Evolutionary conservation across 352 stramenopile species (phyloP), one percentile per base, ranked within the genome.

Genomic region (Thraustotheca clavata): DNA sequence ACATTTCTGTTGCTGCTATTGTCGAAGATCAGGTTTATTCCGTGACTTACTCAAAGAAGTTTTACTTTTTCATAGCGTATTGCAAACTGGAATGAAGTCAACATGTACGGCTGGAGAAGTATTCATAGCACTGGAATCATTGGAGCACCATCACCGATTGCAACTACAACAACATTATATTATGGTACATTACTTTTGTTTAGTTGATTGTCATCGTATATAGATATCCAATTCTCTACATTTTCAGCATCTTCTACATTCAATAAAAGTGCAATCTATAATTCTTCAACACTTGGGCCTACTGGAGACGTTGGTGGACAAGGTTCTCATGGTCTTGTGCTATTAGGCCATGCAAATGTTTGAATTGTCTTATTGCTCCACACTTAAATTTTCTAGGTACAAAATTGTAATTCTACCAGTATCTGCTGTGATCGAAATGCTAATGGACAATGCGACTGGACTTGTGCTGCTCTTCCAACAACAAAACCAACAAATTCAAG

Each of bases 351-450:
- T 54, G 73, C 90, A 0, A 82, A 96, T 46, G 74, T 87, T 73
- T 40, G 68, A 26, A 27, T 11, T 43, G 27, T 27, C 33, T 7
- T 36, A 18, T 20, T n/a, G 26, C 32, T 16, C 32, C 14, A 14
- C 41, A 18, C 34, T 33, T 31, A 29, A 29, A 18, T 34, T 49
- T 11, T 43, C 27, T 68, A 94, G 78, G 60, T 97, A 32, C 72
- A 95, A 59, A 96, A 97, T 59, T 97, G 89, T 73, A 98, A 98
- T 60, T 73, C 74, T 0, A 94, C 86, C 1, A 63, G 69, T 24
- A 80, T 79, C 24, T 98, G 92, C 68, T 97, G 91, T 59, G 92
- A 94, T 47, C 67, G 72, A 14, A 71, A 80, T 32, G 80, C 66
- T 2, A 78, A 85, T n/a, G 36, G 9, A 24, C 4, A 34, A 18